Conservation (phyloP, 495 filamentous ascomycete genomes). For the Aspergillus nanangensis region DNA sequence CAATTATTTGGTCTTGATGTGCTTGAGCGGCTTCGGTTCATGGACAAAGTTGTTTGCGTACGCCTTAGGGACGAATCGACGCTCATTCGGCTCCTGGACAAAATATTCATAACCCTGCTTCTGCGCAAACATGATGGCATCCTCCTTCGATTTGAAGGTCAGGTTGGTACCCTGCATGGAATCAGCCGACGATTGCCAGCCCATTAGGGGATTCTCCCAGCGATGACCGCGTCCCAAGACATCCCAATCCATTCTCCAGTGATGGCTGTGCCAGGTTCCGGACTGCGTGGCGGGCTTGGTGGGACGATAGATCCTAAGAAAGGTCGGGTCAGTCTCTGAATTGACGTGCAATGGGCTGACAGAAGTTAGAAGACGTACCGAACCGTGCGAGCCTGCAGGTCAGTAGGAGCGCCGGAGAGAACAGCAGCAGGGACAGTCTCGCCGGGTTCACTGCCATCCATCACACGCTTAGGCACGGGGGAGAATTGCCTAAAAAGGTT, state of each 20-base stretch:
- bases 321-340: too few relatives aligned
- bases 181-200: constrained; percentile 96
- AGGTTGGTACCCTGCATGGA: constrained; percentile 86
- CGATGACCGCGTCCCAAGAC: constrained; percentile 79
- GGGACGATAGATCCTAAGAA: constrained; percentile 80
- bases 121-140: constrained; percentile 90
- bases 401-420: constrained; percentile 87
- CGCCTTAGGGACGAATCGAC: constrained; percentile 81
- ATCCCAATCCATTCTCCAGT: constrained; percentile 99
- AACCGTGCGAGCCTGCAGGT: constrained; percentile 88
- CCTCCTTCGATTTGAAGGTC: constrained; percentile 89
- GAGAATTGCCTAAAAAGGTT: constrained; percentile 66
- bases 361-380: constrained; percentile 51
- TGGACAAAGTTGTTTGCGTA: constrained; percentile 97
- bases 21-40: constrained; percentile 79
- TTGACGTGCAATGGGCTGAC: constrained; percentile 14
- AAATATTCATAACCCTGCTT: constrained; percentile 99
- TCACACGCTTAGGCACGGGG: constrained; percentile 78
- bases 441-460: constrained; percentile 85
- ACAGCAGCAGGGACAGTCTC: constrained; percentile 73
- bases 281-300: constrained; percentile 93
- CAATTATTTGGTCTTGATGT: constrained; percentile 83
- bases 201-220: constrained; percentile 98
- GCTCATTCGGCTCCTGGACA: constrained; percentile 91
- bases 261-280: constrained; percentile 71